Conservation (phyloP, 495 filamentous ascomycete genomes). For the Daldinia grandis region DNA sequence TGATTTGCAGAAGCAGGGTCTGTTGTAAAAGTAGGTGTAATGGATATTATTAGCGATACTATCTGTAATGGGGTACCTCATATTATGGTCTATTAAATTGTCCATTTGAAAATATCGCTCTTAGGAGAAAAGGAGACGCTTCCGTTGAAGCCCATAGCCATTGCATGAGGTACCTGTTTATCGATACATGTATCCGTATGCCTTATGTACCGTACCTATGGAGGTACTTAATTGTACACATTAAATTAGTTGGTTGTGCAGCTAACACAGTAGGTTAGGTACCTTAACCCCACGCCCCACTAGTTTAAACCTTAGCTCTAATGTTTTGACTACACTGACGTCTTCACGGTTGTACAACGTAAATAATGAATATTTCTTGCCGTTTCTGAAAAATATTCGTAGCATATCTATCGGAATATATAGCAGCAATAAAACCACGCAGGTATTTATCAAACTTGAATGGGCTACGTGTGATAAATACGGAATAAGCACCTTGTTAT, state of each 20-base stretch:
- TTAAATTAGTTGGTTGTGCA: not conserved
- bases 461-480: no score
- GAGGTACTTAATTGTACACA: not conserved
- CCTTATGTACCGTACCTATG: no score
- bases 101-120: not conserved
- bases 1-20: conserved; percentile 78
- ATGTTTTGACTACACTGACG: not conserved
- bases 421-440: not conserved
- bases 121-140: not conserved
- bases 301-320: not conserved
- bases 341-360: not conserved
- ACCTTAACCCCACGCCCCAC: conserved; percentile 7
- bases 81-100: not conserved
- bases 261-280: not conserved
- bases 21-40: conserved; percentile 57
- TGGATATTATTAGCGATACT: not conserved
- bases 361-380: not conserved
- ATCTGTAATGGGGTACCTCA: not conserved
- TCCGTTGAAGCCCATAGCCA: not conserved
- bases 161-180: no score
- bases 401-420: no score
- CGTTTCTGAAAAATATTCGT: no score
- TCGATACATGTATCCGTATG: not conserved
- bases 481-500: conserved; percentile 7
- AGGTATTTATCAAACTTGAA: no score